These are phyloP conservation scores for Dactylellina drechsleri DNA, from an alignment of 2,329 filamentous ascomycete genomes.

Conservation along the genomic window DNA sequence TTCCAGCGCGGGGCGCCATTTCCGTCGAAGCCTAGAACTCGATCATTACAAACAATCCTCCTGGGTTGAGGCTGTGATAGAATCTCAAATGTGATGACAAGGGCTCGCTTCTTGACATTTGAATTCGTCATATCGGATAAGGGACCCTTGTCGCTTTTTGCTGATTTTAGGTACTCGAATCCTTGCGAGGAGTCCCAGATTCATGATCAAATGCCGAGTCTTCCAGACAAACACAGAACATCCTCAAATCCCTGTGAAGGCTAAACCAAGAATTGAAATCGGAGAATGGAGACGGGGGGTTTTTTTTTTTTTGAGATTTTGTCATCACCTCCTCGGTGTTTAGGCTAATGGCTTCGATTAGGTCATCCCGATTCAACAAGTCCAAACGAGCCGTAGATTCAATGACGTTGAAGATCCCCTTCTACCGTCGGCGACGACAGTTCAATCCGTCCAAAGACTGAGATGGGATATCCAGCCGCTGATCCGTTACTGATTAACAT, in stretches of 20 bases:
- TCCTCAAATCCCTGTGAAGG: constrained; percentile 7
- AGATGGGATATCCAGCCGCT: constrained; percentile 28
- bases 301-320: constrained; percentile 41
- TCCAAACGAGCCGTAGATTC: constrained; percentile 35
- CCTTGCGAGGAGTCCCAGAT: constrained; percentile 5
- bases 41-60: constrained; percentile 22
- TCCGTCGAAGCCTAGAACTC: constrained; percentile 8
- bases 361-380: constrained; percentile 31
- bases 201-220: constrained; percentile 34
- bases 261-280: constrained; percentile 33
- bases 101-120: constrained; percentile 41
- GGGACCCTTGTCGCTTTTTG: constrained; percentile 37
- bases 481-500: constrained; percentile 11
- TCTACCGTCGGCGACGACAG: constrained; percentile 25
- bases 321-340: constrained; percentile 36
- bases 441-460: constrained; percentile 10
- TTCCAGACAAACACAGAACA: constrained; percentile 14
- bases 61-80: constrained; percentile 37
- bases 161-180: constrained; percentile 40
- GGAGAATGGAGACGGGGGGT: background rate
- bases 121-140: constrained; percentile 53
- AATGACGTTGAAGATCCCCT: constrained; percentile 23
- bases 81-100: constrained; percentile 17
- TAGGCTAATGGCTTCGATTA: constrained; percentile 46
- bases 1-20: constrained; percentile 11